Conservation (phyloP, 352 stramenopile species). For the Phytophthora agathidicida region DNA sequence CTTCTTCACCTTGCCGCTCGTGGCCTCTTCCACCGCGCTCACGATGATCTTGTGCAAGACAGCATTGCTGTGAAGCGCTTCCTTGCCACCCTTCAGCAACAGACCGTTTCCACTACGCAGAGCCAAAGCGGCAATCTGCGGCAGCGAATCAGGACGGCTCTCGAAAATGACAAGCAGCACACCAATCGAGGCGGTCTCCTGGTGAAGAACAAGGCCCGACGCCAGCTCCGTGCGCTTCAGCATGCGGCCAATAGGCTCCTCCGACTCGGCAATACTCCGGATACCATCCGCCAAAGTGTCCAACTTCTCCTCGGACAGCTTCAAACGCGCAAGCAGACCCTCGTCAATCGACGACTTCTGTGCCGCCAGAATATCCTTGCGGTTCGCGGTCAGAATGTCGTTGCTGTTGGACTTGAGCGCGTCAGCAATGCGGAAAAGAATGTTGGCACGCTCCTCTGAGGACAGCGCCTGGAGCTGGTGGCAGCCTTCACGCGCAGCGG, state of each 20-base stretch:
- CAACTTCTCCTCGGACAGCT: slow-evolving; percentile 94
- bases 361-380: slow-evolving; percentile 90
- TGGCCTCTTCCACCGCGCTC: slow-evolving; percentile 91
- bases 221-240: slow-evolving; percentile 90
- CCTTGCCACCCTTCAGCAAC: slow-evolving; percentile 97
- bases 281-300: slow-evolving; percentile 95
- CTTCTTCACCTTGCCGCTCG: slow-evolving; percentile 86
- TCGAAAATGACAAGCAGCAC: slow-evolving; percentile 99
- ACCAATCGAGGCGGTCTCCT: slow-evolving; percentile 96
- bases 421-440: slow-evolving; percentile 90
- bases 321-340: slow-evolving; percentile 72
- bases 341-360: slow-evolving; percentile 67
- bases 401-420: slow-evolving; percentile 84
- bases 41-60: slow-evolving; percentile 95
- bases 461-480: slow-evolving; percentile 90
- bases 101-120: slow-evolving; percentile 97
- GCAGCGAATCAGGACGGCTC: slow-evolving; percentile 95
- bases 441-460: slow-evolving; percentile 83
- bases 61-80: slow-evolving; percentile 91
- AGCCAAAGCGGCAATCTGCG: slow-evolving; percentile 96
- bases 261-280: slow-evolving; percentile 87
- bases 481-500: slow-evolving; percentile 79
- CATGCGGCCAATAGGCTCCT: slow-evolving; percentile 79
- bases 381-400: slow-evolving; percentile 93
- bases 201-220: slow-evolving; percentile 91